Evolutionary conservation across 805 yeast genomes (phyloP).

Genomic region (Metschnikowia shivogae): DNA sequence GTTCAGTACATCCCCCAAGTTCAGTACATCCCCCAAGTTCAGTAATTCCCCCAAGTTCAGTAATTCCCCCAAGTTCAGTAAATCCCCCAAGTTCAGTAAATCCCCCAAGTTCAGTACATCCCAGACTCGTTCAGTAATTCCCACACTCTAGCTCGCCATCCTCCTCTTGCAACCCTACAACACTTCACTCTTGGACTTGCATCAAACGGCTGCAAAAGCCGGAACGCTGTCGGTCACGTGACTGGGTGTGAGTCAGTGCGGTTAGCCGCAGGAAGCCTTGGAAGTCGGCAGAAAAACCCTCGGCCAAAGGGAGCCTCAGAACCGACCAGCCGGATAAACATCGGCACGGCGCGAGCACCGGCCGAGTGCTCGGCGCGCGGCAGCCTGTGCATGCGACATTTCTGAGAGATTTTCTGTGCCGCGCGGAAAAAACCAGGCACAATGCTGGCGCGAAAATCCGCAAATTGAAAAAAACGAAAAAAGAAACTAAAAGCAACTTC

Average conservation of each 20-base stretch:
- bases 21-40: too few relatives aligned
- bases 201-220: background rate
- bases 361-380: conserved; percentile 9
- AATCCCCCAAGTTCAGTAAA: too few relatives aligned
- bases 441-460: background rate
- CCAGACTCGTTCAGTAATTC: too few relatives aligned
- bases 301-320: background rate
- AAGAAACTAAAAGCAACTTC: conserved; percentile 1
- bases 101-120: too few relatives aligned
- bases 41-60: too few relatives aligned
- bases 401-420: conserved; percentile 11
- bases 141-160: too few relatives aligned
- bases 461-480: background rate
- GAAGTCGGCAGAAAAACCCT: background rate
- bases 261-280: background rate
- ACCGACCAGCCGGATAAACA: background rate
- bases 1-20: too few relatives aligned
- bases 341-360: background rate
- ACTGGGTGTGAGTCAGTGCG: background rate
- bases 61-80: too few relatives aligned
- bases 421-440: conserved; percentile 1
- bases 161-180: too few relatives aligned
- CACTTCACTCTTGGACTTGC: background rate
- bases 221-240: too few relatives aligned
- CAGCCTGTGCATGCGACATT: conserved; percentile 10